These are phyloP conservation scores for Moricandia arvensis DNA, from an alignment of 345 rosid species.

Conservation along the genomic window DNA sequence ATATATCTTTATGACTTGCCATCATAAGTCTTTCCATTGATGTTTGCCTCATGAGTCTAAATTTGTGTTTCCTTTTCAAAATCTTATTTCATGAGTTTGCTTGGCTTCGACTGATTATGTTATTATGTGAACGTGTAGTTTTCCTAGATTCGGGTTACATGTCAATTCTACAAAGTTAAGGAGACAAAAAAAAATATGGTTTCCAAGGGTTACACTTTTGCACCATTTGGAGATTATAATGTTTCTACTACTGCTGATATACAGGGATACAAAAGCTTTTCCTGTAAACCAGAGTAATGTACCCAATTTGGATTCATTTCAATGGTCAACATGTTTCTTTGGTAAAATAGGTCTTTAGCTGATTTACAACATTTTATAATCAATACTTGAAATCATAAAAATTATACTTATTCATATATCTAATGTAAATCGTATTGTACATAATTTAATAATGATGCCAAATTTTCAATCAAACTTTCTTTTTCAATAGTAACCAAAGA, in stretches of 20 bases:
- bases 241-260: not conserved
- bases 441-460: too few relatives aligned
- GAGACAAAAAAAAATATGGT: not conserved
- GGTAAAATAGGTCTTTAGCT: too few relatives aligned
- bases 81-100: not conserved
- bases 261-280: not conserved
- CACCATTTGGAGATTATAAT: not conserved
- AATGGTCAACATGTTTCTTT: too few relatives aligned
- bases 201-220: not conserved
- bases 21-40: conserved; percentile 59
- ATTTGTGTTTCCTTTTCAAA: not conserved
- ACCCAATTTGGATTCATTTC: too few relatives aligned
- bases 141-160: not conserved
- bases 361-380: too few relatives aligned
- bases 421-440: too few relatives aligned
- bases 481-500: too few relatives aligned
- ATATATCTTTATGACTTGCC: conserved; percentile 73
- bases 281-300: too few relatives aligned
- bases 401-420: too few relatives aligned
- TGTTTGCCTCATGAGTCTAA: not conserved
- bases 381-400: too few relatives aligned
- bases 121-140: not conserved
- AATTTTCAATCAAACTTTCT: too few relatives aligned
- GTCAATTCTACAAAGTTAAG: not conserved
- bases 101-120: not conserved